Base-by-base conservation (phyloP, 805 yeast species). In the Candida germanica region DNA sequence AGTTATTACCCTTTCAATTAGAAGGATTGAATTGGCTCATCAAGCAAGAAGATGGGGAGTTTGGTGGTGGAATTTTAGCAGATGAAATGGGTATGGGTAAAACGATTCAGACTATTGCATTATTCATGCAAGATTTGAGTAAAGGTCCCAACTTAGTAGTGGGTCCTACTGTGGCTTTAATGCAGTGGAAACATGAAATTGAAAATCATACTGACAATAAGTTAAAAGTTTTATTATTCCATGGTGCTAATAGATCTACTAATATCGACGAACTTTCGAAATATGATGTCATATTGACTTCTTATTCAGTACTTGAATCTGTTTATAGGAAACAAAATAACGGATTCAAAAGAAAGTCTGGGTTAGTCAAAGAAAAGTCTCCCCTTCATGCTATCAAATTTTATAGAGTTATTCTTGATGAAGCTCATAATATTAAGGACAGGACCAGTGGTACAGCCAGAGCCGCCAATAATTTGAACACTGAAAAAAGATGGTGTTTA, bases 11-110 rank as follows among this genome's bases (percentile, higher is more conserved):
- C 1, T 93, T 93, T 61, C 99, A 93, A 61, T 66, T 78, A 11
- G 99, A 93, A 64, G 98, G 98, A 13, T 66, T 93, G 31, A 76
- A 83, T 50, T 93, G 99, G 99, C 71, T 93, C 42, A 48, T 76
- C 10, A 71, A 77, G 32, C 98, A 91, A 61, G 98, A 91, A 53
- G 79, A 79, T 15, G 71, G 85, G 16, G 73, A 69, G 28, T 91
- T 83, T 58, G 70, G 75, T 11, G 98, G 98, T 17, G 98, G 98
- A 11, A 82, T 93, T 7, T 66, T 93, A 31, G 98, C 98, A 4
- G 99, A 93, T 66, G 99, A 93, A 61, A 93, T 93, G 99, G 99
- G 99, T 24, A 91, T 93, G 98, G 99, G 99, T 44, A 93, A 93
- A 52, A 93, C 99, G 0, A 89, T 93, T 33, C 98, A 93, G 61